phyloP scores from a whole-genome alignment of 2,329 filamentous ascomycete species.

The Diaporthe sp. region DNA sequence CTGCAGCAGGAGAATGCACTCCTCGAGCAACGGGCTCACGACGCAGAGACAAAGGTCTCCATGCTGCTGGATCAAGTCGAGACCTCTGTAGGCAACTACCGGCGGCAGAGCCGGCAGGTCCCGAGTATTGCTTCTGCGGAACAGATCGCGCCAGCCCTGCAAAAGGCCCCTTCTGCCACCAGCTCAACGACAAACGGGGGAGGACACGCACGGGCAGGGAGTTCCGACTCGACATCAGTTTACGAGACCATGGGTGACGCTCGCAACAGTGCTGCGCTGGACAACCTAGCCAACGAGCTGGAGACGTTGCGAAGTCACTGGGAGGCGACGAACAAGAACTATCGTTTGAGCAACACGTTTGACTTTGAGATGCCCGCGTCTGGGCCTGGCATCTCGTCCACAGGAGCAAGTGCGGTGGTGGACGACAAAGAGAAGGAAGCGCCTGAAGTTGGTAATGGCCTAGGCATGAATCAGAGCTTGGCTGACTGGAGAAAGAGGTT shows the following conservation, averaged over 20 bases:
- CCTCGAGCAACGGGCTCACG: conserved; percentile 86
- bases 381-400: conserved; percentile 33
- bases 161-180: conserved; percentile 41
- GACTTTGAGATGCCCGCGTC: conserved; percentile 75
- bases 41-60: conserved; percentile 94
- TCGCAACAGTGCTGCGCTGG: conserved; percentile 78
- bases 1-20: conserved; percentile 85
- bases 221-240: conserved; percentile 72
- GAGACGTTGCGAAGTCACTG: conserved; percentile 92
- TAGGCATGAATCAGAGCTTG: conserved; percentile 77
- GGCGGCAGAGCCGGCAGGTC: conserved; percentile 77
- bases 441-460: conserved; percentile 44
- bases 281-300: conserved; percentile 91
- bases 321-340: conserved; percentile 96
- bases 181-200: conserved; percentile 55
- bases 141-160: conserved; percentile 53
- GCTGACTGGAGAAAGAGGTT: conserved; percentile 86
- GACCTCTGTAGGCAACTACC: conserved; percentile 92
- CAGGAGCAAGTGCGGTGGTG: conserved; percentile 47
- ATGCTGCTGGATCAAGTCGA: conserved; percentile 95
- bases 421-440: conserved; percentile 53
- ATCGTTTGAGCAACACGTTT: conserved; percentile 89
- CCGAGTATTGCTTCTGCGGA: conserved; percentile 65
- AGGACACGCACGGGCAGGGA: conserved; percentile 66
- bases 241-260: conserved; percentile 70